phyloP scores from a whole-genome alignment of 2,329 filamentous ascomycete genomes.

The Fusarium temperatum region DNA sequence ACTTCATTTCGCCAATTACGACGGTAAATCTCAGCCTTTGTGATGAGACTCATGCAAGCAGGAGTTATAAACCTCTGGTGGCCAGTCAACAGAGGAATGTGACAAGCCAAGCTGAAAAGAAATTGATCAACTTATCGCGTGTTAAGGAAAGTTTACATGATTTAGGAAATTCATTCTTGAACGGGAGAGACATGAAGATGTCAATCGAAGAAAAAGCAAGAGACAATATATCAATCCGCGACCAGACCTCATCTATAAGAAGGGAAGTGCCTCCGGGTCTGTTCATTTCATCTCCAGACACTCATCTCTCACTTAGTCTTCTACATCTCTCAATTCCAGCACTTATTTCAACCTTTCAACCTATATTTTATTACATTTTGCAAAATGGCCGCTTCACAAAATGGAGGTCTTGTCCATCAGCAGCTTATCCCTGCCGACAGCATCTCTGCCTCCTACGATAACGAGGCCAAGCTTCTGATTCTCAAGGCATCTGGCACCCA shows the following conservation, averaged over 20 bases:
- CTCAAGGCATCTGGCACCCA: slow-evolving; percentile 10
- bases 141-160: background rate
- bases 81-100: background rate
- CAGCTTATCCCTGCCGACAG: slow-evolving; percentile 11
- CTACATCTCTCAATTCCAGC: too few species aligned
- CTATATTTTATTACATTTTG: background rate
- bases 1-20: background rate
- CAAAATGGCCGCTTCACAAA: background rate
- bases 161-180: background rate
- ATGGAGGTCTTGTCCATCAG: background rate
- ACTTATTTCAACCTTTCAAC: too few species aligned
- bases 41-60: background rate
- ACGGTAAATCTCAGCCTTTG: background rate
- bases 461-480: background rate
- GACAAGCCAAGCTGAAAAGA: background rate
- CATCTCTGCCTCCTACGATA: slow-evolving; percentile 14
- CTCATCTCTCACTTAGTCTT: background rate
- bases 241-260: background rate
- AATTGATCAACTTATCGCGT: background rate
- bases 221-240: background rate
- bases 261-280: background rate
- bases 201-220: accelerated
- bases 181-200: background rate
- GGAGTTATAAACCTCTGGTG: background rate
- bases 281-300: background rate